Evolutionary conservation across 2,329 filamentous ascomycete genomes (phyloP).

Genomic region (Hymenoscyphus occultus): DNA sequence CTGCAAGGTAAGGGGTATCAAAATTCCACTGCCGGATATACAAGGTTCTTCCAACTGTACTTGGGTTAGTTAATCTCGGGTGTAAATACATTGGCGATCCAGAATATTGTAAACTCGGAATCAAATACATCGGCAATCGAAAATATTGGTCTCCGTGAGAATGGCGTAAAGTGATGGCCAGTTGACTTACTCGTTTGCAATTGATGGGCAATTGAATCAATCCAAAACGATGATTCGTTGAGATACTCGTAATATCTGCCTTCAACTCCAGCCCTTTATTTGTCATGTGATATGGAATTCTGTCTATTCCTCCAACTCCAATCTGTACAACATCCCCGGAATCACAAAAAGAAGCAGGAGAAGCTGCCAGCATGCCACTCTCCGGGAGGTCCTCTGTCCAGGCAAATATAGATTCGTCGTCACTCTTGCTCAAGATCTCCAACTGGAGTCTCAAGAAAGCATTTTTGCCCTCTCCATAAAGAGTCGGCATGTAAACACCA

Average conservation of each 20-base stretch:
- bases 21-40: too few relatives aligned
- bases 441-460: slow-evolving; percentile 39
- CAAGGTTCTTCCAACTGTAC: too few relatives aligned
- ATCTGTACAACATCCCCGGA: background rate
- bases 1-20: too few relatives aligned
- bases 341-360: background rate
- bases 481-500: slow-evolving; percentile 37
- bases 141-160: background rate
- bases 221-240: too few relatives aligned
- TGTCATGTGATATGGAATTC: background rate
- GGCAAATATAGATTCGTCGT: slow-evolving; percentile 39
- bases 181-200: background rate
- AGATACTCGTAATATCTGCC: too few relatives aligned
- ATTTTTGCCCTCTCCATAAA: slow-evolving; percentile 38
- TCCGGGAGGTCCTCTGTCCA: slow-evolving; percentile 20
- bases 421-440: slow-evolving; percentile 36
- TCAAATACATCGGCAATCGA: background rate
- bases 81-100: too few relatives aligned
- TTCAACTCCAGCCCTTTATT: background rate
- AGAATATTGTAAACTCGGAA: too few relatives aligned
- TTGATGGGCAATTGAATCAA: background rate
- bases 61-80: too few relatives aligned
- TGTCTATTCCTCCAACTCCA: background rate
- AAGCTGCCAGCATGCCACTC: background rate
- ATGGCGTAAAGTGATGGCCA: background rate